Evolutionary conservation across 768 basidiomycete genomes (phyloP).

Genomic region (Termitomyces sp.): DNA sequence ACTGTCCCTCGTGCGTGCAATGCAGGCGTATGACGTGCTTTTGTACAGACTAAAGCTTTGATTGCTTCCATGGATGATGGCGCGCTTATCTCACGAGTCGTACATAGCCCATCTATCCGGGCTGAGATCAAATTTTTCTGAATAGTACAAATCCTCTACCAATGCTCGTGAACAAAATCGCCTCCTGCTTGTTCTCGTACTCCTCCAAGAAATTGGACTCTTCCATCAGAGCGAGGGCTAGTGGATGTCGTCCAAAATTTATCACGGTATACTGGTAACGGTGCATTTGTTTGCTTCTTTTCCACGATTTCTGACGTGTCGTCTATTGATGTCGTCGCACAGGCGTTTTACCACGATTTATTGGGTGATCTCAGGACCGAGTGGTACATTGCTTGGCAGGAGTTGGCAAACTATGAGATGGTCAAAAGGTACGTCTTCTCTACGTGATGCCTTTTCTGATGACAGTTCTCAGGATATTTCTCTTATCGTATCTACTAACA

Average conservation of each 20-base stretch:
- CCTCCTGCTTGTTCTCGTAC: constrained; percentile 41
- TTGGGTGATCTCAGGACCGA: constrained; percentile 41
- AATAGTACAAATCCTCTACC: constrained; percentile 31
- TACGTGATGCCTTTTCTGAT: constrained; percentile 5
- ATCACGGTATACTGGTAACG: constrained; percentile 57
- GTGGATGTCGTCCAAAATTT: constrained; percentile 43
- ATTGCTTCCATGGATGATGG: too few relatives aligned
- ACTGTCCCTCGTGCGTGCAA: too few relatives aligned
- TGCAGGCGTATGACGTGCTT: too few relatives aligned
- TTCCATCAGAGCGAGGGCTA: constrained; percentile 47
- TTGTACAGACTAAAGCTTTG: too few relatives aligned
- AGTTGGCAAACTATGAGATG: constrained; percentile 54
- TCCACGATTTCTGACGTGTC: not conserved
- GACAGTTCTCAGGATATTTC: too few relatives aligned
- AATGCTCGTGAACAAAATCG: constrained; percentile 33
- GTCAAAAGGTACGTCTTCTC: constrained; percentile 42
- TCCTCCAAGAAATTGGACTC: constrained; percentile 55
- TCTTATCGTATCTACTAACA: too few relatives aligned
- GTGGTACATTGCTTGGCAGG: constrained; percentile 41
- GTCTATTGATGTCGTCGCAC: constrained; percentile 22
- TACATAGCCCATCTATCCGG: too few relatives aligned
- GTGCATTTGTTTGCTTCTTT: constrained; percentile 26
- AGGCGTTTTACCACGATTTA: constrained; percentile 37
- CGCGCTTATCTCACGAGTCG: too few relatives aligned
- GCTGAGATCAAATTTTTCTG: not conserved